phyloP scores from a whole-genome alignment of 495 filamentous ascomycete species.

The Tirmania nivea region DNA sequence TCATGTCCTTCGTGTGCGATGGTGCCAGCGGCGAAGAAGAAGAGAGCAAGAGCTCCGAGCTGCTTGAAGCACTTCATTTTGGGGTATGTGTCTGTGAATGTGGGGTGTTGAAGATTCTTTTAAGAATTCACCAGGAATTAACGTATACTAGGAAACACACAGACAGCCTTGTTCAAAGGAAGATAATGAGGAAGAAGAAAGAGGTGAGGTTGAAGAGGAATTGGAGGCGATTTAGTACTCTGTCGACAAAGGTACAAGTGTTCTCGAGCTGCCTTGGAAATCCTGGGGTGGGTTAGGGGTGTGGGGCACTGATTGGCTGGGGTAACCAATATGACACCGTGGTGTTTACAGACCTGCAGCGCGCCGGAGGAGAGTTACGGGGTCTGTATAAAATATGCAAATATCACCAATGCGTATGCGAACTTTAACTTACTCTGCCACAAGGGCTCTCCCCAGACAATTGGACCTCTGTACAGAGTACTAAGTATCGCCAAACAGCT shows the following conservation, averaged over 20 bases:
- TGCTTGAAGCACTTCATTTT: slow-evolving; percentile 19
- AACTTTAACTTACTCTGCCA: too few relatives aligned
- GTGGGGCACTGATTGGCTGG: slow-evolving; percentile 4
- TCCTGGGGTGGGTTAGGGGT: slow-evolving; percentile 7
- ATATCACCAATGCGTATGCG: too few relatives aligned
- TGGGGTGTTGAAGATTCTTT: background rate
- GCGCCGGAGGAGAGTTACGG: too few relatives aligned
- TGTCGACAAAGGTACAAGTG: slow-evolving; percentile 11
- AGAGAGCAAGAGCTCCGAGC: slow-evolving; percentile 14
- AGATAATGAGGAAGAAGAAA: background rate
- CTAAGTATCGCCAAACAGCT: too few relatives aligned
- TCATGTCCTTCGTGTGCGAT: background rate
- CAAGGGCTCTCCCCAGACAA: too few relatives aligned
- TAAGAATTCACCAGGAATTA: background rate
- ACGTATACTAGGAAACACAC: background rate
- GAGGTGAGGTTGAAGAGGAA: background rate
- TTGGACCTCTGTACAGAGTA: too few relatives aligned
- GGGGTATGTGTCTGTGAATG: background rate
- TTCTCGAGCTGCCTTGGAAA: slow-evolving; percentile 1
- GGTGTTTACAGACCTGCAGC: slow-evolving; percentile 6
- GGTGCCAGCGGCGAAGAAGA: slow-evolving; percentile 2
- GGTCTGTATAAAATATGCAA: too few relatives aligned
- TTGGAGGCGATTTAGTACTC: background rate
- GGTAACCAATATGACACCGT: slow-evolving; percentile 12
- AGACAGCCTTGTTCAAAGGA: background rate